Evolutionary conservation across 2,329 filamentous ascomycete species (phyloP).

Genomic region (Colletotrichum filicis): DNA sequence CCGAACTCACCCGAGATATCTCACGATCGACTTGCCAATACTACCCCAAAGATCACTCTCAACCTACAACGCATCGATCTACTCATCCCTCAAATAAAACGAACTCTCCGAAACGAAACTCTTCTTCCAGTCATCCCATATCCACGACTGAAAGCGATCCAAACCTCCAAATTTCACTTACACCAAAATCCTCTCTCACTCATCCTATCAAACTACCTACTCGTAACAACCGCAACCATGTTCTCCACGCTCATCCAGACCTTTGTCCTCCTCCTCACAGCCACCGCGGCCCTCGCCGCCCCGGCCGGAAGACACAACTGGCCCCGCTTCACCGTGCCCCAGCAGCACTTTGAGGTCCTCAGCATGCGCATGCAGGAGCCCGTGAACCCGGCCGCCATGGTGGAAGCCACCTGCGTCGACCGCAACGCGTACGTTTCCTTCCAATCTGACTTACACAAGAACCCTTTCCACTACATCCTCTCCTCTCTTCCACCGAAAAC

Average conservation of each 20-base stretch:
- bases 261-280: conserved; percentile 45
- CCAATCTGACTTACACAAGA: background rate
- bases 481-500: background rate
- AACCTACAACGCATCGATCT: background rate
- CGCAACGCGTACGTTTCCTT: conserved; percentile 48
- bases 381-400: conserved; percentile 54
- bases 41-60: background rate
- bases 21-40: background rate
- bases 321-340: conserved; percentile 51
- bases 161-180: background rate
- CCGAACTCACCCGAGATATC: background rate
- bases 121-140: background rate
- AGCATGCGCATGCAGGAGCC: conserved; percentile 49
- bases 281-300: conserved; percentile 45
- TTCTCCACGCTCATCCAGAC: conserved; percentile 44
- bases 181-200: background rate
- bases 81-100: background rate
- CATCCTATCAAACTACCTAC: background rate
- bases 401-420: conserved; percentile 53
- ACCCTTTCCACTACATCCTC: background rate
- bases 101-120: background rate
- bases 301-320: conserved; percentile 40
- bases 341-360: conserved; percentile 58
- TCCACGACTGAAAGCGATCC: background rate
- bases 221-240: conserved; percentile 41